A percentile compares a stretch with the other conserved stretches of the same genome.
Evolutionary conservation across 2,329 filamentous ascomycete species (phyloP).

Genomic region (Fusarium metavorans): DNA sequence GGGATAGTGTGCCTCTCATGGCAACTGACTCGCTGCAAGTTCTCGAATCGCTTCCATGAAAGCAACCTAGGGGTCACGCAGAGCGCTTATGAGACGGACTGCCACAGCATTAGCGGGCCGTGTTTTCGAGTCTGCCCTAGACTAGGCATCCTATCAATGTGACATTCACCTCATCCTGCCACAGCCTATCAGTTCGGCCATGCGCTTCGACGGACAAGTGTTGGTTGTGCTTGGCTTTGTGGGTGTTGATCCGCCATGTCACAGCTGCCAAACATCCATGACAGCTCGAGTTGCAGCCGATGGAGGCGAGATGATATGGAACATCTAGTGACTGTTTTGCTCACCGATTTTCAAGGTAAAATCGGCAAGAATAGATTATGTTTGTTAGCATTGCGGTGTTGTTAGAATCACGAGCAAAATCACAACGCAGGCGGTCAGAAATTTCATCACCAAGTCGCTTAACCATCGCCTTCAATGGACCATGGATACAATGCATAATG

Average conservation of each 20-base stretch:
- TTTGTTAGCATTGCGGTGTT: background rate
- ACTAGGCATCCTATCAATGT: background rate
- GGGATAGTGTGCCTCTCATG: background rate
- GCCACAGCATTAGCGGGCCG: conserved; percentile 14
- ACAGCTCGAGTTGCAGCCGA: conserved; percentile 17
- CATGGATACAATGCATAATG: background rate
- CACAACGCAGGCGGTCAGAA: background rate
- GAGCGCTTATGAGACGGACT: conserved; percentile 21
- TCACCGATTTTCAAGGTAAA: background rate
- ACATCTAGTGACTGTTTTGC: background rate
- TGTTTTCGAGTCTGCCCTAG: conserved; percentile 7
- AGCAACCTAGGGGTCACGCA: background rate
- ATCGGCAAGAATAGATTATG: background rate
- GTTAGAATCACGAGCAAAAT: background rate
- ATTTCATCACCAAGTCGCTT: background rate
- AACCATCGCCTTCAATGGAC: background rate
- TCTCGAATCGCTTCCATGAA: background rate
- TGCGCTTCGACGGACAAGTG: background rate
- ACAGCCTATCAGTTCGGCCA: conserved; percentile 1
- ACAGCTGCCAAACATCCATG: conserved; percentile 21
- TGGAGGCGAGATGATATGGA: conserved; percentile 3
- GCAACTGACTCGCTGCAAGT: conserved; percentile 8
- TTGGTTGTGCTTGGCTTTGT: conserved; percentile 18
- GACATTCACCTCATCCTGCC: conserved; percentile 15
- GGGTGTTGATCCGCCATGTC: conserved; percentile 10